These are phyloP conservation scores for Ceriops decandra DNA, from an alignment of 345 rosid species.

Conservation along the genomic window DNA sequence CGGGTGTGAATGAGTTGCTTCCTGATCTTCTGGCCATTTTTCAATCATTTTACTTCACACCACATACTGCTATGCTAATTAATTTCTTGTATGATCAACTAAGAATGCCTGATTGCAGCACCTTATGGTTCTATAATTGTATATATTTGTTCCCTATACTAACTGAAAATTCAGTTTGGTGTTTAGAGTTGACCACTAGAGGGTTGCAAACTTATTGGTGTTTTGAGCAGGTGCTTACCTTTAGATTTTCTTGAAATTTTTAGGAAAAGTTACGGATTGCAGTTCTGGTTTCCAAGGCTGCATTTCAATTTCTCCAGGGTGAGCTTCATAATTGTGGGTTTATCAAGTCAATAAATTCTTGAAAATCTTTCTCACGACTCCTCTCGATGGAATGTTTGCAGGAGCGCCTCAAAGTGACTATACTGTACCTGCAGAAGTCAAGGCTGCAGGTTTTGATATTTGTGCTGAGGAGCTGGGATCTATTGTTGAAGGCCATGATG, in stretches of 20 bases:
- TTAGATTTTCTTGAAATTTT: conserved; percentile 9
- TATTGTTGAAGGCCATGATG: conserved; percentile 73
- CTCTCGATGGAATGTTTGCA: conserved; percentile 22
- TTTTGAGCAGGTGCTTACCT: neutral
- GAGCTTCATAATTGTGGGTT: conserved; percentile 11
- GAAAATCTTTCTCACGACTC: neutral
- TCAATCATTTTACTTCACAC: no score
- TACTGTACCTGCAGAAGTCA: conserved; percentile 69
- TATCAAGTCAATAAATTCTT: neutral
- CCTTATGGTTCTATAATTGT: no score
- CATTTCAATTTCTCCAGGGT: conserved; percentile 79
- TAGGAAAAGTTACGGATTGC: conserved; percentile 89
- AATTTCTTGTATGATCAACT: no score
- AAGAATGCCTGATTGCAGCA: no score
- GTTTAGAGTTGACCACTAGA: neutral
- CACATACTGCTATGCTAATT: no score
- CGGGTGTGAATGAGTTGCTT: no score
- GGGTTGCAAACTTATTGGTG: neutral
- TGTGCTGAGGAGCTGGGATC: conserved; percentile 88
- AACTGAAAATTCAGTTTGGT: no score
- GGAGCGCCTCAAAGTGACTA: conserved; percentile 75
- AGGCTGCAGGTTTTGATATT: conserved; percentile 74
- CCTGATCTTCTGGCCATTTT: no score
- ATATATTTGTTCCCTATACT: no score
- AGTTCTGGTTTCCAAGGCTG: conserved; percentile 90